Conservation (phyloP, 2,329 filamentous ascomycete genomes). For the Calonectria montana region DNA sequence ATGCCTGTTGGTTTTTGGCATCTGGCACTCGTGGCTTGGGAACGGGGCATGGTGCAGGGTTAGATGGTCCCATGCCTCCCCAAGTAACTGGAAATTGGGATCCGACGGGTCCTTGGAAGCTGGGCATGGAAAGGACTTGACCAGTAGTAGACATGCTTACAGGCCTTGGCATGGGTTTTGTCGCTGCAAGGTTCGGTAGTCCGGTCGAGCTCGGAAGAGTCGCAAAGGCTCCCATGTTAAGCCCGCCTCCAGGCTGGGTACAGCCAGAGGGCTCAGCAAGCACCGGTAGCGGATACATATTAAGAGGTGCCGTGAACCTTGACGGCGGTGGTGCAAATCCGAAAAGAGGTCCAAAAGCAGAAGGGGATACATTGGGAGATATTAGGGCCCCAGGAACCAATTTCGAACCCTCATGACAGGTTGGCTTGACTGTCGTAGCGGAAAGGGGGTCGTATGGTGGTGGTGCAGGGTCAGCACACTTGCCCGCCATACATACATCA, state of each 20-base stretch:
- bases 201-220: not conserved
- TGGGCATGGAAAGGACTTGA: not conserved
- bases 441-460: not conserved
- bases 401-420: not conserved
- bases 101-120: not conserved
- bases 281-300: not conserved
- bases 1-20: slow-evolving; percentile 55
- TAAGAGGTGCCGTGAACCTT: not conserved
- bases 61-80: not conserved
- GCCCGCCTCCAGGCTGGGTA: not conserved
- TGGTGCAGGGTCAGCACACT: not conserved
- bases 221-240: not conserved
- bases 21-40: slow-evolving; percentile 56
- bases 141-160: not conserved
- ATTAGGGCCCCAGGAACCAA: not conserved
- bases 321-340: slow-evolving; percentile 8
- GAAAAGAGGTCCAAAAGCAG: slow-evolving; percentile 13
- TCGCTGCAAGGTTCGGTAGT: not conserved
- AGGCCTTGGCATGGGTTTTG: not conserved
- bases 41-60: slow-evolving; percentile 36
- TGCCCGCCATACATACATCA: not conserved
- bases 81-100: not conserved
- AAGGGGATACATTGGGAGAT: slow-evolving; percentile 5
- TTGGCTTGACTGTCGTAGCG: not conserved
- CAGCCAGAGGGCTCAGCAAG: not conserved